These are phyloP conservation scores for Ogataea trehaloabstinens DNA, from an alignment of 805 yeast genomes.

Conservation along the genomic window DNA sequence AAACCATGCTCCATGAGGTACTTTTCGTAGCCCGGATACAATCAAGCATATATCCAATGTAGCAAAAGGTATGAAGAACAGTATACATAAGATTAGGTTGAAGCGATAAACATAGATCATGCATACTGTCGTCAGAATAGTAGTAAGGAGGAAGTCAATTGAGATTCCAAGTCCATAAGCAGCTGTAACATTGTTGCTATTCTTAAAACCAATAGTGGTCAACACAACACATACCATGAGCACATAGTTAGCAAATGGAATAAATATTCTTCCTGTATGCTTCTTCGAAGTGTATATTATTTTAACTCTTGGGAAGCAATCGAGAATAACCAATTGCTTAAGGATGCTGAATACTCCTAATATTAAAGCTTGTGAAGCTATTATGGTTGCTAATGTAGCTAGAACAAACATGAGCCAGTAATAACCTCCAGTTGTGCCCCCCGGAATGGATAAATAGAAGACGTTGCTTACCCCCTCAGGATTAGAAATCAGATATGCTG, in stretches of 20 bases:
- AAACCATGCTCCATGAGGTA: constrained; percentile 63
- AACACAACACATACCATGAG: constrained; percentile 50
- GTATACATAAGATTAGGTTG: constrained; percentile 34
- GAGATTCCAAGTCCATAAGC: constrained; percentile 63
- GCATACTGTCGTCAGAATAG: constrained; percentile 43
- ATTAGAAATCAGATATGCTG: constrained; percentile 42
- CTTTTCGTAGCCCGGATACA: constrained; percentile 48
- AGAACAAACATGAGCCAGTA: constrained; percentile 54
- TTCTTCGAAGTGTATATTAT: constrained; percentile 44
- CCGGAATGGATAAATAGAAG: constrained; percentile 52
- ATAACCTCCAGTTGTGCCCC: constrained; percentile 40
- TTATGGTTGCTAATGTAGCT: constrained; percentile 53
- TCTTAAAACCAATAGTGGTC: constrained; percentile 53
- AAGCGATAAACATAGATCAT: constrained; percentile 44
- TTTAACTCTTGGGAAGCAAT: constrained; percentile 51
- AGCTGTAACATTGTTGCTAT: constrained; percentile 49
- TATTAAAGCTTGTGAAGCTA: constrained; percentile 61
- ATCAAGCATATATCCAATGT: constrained; percentile 48
- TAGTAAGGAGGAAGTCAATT: constrained; percentile 53
- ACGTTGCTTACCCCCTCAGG: constrained; percentile 42
- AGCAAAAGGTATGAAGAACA: constrained; percentile 39
- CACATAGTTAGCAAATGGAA: constrained; percentile 49
- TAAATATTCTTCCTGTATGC: constrained; percentile 49
- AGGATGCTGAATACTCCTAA: constrained; percentile 53
- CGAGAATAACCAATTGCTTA: constrained; percentile 50